A percentile compares a stretch with the other conserved stretches of the same genome.
These are phyloP conservation scores for Graphilbum sp. DNA, from an alignment of 2,329 filamentous ascomycete species.

Conservation along the genomic window DNA sequence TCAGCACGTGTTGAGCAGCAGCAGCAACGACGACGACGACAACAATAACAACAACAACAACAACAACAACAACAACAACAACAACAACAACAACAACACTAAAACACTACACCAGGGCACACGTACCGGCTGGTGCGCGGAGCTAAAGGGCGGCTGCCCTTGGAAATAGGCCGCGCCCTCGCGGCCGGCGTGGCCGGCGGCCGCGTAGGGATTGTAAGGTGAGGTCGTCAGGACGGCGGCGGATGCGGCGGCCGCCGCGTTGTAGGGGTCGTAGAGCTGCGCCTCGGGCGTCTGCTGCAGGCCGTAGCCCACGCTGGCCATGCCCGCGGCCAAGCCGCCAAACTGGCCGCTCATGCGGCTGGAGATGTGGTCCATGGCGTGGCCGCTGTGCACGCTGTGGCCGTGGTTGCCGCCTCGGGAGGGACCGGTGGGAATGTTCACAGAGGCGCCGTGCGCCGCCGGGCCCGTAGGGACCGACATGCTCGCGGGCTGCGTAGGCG, in stretches of 20 bases:
- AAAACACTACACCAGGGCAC: no score
- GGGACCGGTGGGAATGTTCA: slow-evolving; percentile 4
- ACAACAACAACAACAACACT: no score
- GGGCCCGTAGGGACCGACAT: no score
- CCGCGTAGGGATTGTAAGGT: slow-evolving; percentile 60
- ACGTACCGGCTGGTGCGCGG: slow-evolving; percentile 43
- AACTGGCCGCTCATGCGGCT: not conserved
- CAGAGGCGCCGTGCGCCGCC: not conserved
- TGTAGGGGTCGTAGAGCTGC: slow-evolving; percentile 5
- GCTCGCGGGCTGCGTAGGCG: not conserved
- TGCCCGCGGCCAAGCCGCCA: not conserved
- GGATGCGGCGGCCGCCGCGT: not conserved
- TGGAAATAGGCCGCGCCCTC: slow-evolving; percentile 51
- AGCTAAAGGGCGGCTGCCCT: slow-evolving; percentile 32
- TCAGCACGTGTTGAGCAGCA: not conserved
- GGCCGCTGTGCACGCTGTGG: not conserved
- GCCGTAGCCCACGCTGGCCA: slow-evolving; percentile 20
- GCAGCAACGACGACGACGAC: not conserved
- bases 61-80: no score
- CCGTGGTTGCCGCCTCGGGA: slow-evolving; percentile 3
- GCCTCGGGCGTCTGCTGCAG: slow-evolving; percentile 2
- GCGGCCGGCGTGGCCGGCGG: slow-evolving; percentile 44
- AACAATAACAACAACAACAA: no score
- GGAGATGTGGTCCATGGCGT: not conserved
- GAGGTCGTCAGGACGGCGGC: slow-evolving; percentile 22